These are phyloP conservation scores for Penicillium macrosclerotiorum DNA, from an alignment of 495 filamentous ascomycete species.

Conservation along the genomic window DNA sequence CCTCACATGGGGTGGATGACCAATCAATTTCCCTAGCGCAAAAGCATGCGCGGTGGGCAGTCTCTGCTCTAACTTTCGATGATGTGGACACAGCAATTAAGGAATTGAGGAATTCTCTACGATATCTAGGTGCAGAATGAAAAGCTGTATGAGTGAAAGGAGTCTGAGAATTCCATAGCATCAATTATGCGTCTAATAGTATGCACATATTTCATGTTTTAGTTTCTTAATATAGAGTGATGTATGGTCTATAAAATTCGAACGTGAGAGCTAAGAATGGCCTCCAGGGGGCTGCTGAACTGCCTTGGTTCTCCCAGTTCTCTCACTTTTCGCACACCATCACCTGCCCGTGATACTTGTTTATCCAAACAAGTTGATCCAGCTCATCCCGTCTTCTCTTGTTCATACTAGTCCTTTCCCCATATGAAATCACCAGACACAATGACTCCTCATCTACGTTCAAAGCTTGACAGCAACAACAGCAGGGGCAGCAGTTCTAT, in stretches of 20 bases:
- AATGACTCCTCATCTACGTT: neutral
- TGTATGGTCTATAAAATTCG: too few species aligned
- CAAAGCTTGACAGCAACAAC: neutral
- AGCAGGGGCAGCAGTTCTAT: neutral
- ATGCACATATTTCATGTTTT: slow-evolving; percentile 8
- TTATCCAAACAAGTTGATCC: neutral
- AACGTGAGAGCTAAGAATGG: too few species aligned
- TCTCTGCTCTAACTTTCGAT: slow-evolving; percentile 95
- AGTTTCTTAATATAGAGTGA: too few species aligned
- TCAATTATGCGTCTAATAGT: too few species aligned
- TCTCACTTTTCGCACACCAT: too few species aligned
- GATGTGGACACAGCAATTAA: slow-evolving; percentile 88
- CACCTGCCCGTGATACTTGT: neutral
- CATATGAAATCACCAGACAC: neutral
- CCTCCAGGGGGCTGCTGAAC: too few species aligned
- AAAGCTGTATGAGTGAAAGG: neutral
- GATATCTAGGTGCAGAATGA: slow-evolving; percentile 38
- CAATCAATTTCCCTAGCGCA: slow-evolving; percentile 73
- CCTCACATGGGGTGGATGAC: slow-evolving; percentile 58
- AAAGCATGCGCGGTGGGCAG: slow-evolving; percentile 96
- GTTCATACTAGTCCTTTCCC: neutral
- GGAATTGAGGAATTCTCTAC: slow-evolving; percentile 74
- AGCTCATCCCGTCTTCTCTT: neutral
- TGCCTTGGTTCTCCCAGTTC: neutral
- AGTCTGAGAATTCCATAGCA: neutral